A percentile compares a stretch with the other conserved stretches of the same genome.
phyloP scores from a whole-genome alignment of 2,329 filamentous ascomycete species.

The Phoma sp. region DNA sequence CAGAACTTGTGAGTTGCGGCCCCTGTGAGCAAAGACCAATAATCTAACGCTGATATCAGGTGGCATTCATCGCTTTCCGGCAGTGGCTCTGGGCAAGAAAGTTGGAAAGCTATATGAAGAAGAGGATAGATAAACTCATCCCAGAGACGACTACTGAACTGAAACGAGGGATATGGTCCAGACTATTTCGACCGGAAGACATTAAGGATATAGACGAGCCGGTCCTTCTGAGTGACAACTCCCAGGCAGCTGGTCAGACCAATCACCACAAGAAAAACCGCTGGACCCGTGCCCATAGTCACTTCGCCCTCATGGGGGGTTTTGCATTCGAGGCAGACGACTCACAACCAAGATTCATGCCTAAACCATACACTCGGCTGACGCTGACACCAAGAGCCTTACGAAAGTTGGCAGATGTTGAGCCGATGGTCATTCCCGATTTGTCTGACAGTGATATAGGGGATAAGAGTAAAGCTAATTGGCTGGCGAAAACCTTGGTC shows the following conservation, averaged over 20 bases:
- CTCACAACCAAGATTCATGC: neutral
- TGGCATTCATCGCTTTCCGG: neutral
- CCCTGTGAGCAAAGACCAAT: neutral
- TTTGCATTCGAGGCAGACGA: neutral
- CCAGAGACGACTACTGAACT: neutral
- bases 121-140: neutral
- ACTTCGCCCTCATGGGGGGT: slow-evolving; percentile 2
- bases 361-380: neutral
- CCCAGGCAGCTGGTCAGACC: neutral
- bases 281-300: neutral
- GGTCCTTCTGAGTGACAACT: neutral
- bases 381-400: neutral
- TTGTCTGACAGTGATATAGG: neutral
- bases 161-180: neutral
- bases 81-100: neutral
- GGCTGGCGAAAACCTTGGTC: neutral
- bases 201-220: neutral
- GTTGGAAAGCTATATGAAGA: neutral
- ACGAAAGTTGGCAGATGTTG: neutral
- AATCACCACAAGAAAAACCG: neutral
- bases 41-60: neutral
- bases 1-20: neutral
- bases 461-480: neutral
- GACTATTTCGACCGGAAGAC: neutral
- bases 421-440: neutral